These are phyloP conservation scores for Nemania sp. DNA, from an alignment of 2,329 filamentous ascomycete genomes.

Conservation along the genomic window DNA sequence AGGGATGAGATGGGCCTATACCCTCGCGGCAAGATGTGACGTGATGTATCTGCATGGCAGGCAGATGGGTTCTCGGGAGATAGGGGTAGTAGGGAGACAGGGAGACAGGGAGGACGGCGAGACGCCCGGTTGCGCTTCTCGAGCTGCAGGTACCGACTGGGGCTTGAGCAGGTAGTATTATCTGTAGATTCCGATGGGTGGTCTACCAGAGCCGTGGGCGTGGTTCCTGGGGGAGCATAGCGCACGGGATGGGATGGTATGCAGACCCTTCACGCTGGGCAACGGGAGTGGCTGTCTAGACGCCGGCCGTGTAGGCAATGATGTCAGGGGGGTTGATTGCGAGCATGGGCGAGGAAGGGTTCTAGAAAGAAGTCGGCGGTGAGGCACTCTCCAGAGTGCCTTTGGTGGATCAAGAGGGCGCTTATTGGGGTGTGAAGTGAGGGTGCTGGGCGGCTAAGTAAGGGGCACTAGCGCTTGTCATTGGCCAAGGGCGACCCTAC, in stretches of 20 bases:
- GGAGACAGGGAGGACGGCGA: constrained; percentile 36
- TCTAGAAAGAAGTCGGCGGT: constrained; percentile 32
- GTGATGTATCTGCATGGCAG: constrained; percentile 14
- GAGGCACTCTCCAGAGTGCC: constrained; percentile 7
- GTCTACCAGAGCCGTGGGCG: constrained; percentile 33
- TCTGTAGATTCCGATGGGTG: constrained; percentile 18
- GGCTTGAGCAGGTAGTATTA: too few species aligned
- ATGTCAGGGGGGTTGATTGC: constrained; percentile 20
- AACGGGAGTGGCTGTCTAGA: constrained; percentile 28
- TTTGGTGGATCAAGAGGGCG: constrained; percentile 26
- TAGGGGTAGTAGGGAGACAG: constrained; percentile 18
- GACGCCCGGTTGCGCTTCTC: constrained; percentile 31
- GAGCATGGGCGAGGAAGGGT: constrained; percentile 27
- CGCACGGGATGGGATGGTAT: constrained; percentile 27
- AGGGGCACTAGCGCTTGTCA: constrained; percentile 25
- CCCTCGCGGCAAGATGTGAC: constrained; percentile 10
- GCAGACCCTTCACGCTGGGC: constrained; percentile 29
- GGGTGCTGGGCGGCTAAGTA: constrained; percentile 33
- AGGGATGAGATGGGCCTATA: too few species aligned
- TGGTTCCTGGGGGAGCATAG: constrained; percentile 27
- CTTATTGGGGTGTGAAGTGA: constrained; percentile 28
- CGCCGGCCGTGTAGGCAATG: constrained; percentile 27
- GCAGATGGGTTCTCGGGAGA: constrained; percentile 15
- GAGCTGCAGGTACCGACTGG: constrained; percentile 26
- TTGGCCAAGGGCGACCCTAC: constrained; percentile 21